These are phyloP conservation scores for Dryadomyces quercivorus DNA, from an alignment of 2,329 filamentous ascomycete genomes.

Conservation along the genomic window DNA sequence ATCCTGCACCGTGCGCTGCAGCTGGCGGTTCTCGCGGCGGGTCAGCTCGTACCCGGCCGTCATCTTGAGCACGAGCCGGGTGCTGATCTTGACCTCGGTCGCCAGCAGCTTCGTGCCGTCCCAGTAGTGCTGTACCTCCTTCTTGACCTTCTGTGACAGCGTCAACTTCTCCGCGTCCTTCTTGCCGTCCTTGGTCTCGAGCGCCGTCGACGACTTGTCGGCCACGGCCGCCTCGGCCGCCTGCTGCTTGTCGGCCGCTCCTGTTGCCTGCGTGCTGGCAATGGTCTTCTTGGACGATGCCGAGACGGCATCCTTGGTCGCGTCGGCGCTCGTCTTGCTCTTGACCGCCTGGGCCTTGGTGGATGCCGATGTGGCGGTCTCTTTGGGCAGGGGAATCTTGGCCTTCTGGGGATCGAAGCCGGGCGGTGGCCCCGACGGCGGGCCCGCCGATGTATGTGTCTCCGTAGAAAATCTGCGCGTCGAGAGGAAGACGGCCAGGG, in stretches of 20 bases:
- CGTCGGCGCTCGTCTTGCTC: conserved; percentile 15
- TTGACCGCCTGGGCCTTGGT: conserved; percentile 20
- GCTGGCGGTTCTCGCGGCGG: conserved; percentile 81
- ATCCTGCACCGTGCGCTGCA: conserved; percentile 88
- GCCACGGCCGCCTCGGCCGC: neutral
- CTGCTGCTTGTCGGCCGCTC: conserved; percentile 16
- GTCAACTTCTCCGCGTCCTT: conserved; percentile 80
- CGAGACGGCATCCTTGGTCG: neutral
- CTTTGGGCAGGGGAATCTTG: conserved; percentile 65
- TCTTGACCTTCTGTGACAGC: conserved; percentile 84
- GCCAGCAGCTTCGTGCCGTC: conserved; percentile 93
- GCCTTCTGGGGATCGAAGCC: conserved; percentile 86
- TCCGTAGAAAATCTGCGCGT: conserved; percentile 46
- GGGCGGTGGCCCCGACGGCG: conserved; percentile 59
- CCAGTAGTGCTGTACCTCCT: conserved; percentile 91
- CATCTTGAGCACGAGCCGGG: conserved; percentile 88
- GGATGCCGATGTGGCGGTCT: conserved; percentile 23
- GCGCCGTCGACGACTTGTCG: conserved; percentile 23
- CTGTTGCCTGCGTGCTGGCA: neutral
- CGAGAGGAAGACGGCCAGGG: conserved; percentile 45
- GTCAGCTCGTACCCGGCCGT: conserved; percentile 94
- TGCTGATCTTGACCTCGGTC: conserved; percentile 87
- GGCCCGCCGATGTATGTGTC: conserved; percentile 36
- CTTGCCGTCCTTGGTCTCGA: conserved; percentile 45
- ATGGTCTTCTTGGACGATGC: neutral